Evolutionary conservation across 31 red algal species (phyloP).

Genomic region (Bonnemaisonia californica): DNA sequence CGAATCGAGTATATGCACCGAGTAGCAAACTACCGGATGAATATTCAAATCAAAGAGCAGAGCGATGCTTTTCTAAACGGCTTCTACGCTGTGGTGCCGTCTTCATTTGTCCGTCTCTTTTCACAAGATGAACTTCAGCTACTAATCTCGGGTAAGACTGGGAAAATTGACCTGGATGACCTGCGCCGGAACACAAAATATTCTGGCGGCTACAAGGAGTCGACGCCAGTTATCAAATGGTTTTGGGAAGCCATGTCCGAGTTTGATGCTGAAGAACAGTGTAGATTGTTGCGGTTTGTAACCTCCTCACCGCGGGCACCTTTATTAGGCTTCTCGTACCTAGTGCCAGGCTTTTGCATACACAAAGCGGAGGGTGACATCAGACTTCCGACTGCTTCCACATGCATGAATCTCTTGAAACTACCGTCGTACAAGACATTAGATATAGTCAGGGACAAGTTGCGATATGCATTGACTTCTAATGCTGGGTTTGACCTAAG

Average conservation of each 20-base stretch:
- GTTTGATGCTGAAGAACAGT: slow-evolving; percentile 77
- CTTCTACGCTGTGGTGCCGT: slow-evolving; percentile 79
- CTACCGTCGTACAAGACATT: slow-evolving; percentile 83
- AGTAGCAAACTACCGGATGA: slow-evolving; percentile 94
- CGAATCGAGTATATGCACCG: slow-evolving; percentile 96
- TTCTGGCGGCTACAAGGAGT: slow-evolving; percentile 87
- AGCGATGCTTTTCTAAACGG: slow-evolving; percentile 85
- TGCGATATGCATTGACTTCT: slow-evolving; percentile 79
- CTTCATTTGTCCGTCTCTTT: slow-evolving; percentile 88
- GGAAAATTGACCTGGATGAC: slow-evolving; percentile 85
- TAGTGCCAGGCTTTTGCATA: slow-evolving; percentile 92
- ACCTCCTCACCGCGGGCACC: slow-evolving; percentile 93
- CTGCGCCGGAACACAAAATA: slow-evolving; percentile 78
- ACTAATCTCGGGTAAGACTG: slow-evolving; percentile 82
- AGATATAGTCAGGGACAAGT: slow-evolving; percentile 78
- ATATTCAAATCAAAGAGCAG: slow-evolving; percentile 82
- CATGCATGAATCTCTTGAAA: slow-evolving; percentile 99
- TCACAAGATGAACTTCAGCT: slow-evolving; percentile 86
- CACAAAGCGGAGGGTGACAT: slow-evolving; percentile 88
- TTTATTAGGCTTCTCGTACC: slow-evolving; percentile 90
- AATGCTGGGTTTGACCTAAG: slow-evolving; percentile 97
- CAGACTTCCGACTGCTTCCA: slow-evolving; percentile 91
- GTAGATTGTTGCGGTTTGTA: slow-evolving; percentile 93
- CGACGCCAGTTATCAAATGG: slow-evolving; percentile 69
- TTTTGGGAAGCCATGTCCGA: slow-evolving; percentile 92